Percentiles rank a stretch among this genome's conserved stretches.
Evolutionary conservation across 2,329 filamentous ascomycete genomes (phyloP).

Genomic region (Verticillium nubilum): DNA sequence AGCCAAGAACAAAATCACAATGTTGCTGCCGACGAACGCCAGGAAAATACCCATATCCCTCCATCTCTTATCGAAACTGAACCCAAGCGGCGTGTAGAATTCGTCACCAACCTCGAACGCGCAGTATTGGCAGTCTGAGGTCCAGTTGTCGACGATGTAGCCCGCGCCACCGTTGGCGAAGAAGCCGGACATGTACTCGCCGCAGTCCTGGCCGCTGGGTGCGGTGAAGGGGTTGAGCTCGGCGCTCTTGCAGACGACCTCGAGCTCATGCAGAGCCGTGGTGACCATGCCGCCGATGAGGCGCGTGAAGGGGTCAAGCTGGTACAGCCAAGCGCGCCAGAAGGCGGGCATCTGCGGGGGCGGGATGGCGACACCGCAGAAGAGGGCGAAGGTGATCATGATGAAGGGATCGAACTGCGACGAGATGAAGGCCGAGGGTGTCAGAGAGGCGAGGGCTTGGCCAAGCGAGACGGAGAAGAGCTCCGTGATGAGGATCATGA

Average conservation of each 20-base stretch:
- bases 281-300: slow-evolving; percentile 76
- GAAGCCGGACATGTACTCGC: slow-evolving; percentile 69
- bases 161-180: slow-evolving; percentile 64
- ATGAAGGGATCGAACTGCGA: slow-evolving; percentile 77
- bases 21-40: slow-evolving; percentile 72
- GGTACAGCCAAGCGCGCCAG: slow-evolving; percentile 76
- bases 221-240: slow-evolving; percentile 68
- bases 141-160: slow-evolving; percentile 63
- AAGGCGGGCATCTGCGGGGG: slow-evolving; percentile 71
- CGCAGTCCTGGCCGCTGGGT: slow-evolving; percentile 62
- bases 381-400: slow-evolving; percentile 76
- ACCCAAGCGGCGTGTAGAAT: slow-evolving; percentile 65
- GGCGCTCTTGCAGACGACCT: slow-evolving; percentile 51
- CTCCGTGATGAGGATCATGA: slow-evolving; percentile 79
- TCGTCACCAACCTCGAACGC: slow-evolving; percentile 75
- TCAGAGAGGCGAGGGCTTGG: slow-evolving; percentile 71
- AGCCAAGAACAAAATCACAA: slow-evolving; percentile 54
- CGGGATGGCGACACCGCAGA: slow-evolving; percentile 83
- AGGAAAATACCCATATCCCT: slow-evolving; percentile 74
- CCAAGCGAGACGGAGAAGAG: slow-evolving; percentile 77
- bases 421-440: slow-evolving; percentile 72
- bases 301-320: slow-evolving; percentile 78
- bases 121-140: slow-evolving; percentile 71
- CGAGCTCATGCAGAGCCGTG: slow-evolving; percentile 64
- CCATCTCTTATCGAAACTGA: slow-evolving; percentile 68